phyloP scores from a whole-genome alignment of 2,329 filamentous ascomycete genomes.

The Arthrobotrys megalospora region DNA sequence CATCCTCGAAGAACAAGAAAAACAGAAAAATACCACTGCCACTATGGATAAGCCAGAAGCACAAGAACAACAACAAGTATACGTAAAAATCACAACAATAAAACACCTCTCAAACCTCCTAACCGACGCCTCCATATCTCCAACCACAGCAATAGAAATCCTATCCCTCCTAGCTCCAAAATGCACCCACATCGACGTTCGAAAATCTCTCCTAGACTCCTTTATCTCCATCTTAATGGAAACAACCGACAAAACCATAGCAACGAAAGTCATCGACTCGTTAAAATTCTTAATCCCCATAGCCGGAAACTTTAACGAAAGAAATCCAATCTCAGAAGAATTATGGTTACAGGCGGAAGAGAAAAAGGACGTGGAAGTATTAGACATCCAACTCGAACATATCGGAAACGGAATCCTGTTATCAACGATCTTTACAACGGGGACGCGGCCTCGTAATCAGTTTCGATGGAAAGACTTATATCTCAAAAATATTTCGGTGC shows the following conservation, averaged over 20 bases:
- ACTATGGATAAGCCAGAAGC: background rate
- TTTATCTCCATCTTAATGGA: constrained; percentile 3
- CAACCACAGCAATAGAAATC: background rate
- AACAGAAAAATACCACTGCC: background rate
- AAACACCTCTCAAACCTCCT: constrained; percentile 23
- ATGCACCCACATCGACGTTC: constrained; percentile 17
- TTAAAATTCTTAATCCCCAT: constrained; percentile 16
- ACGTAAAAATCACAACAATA: constrained; percentile 38
- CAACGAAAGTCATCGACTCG: background rate
- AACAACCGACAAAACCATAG: background rate
- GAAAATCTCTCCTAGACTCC: constrained; percentile 7
- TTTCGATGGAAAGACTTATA: background rate
- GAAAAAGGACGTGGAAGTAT: background rate
- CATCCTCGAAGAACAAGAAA: constrained; percentile 12
- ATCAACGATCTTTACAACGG: background rate
- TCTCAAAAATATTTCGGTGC: background rate
- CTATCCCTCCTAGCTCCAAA: background rate
- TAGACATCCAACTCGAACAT: background rate
- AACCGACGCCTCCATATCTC: background rate
- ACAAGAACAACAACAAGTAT: background rate
- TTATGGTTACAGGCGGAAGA: constrained; percentile 7
- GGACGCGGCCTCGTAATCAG: too few species aligned
- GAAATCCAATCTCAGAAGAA: background rate
- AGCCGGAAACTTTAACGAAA: constrained; percentile 27
- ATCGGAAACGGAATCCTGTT: background rate